Evolutionary conservation across 2,329 filamentous ascomycete species (phyloP), one percentile per base, ranked within the genome.

Genomic region (Hypoxylon sp.): DNA sequence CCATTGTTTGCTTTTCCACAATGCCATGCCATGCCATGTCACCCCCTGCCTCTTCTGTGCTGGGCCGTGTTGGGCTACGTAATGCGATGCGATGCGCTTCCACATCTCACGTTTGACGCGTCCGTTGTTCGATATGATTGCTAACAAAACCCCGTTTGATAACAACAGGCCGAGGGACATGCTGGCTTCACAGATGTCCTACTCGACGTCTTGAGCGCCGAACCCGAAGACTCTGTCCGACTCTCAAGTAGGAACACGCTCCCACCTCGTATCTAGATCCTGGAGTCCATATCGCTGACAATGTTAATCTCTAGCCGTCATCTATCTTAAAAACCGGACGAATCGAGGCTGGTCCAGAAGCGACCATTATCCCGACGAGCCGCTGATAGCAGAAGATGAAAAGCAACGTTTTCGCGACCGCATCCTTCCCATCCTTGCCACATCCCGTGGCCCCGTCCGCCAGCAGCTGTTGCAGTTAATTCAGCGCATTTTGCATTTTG

Each of bases 321-420:
- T 99, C 75, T 99, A 98, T 83, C 90, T 98, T 80, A 99, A 99
- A 85, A 98, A 99, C 83, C 92, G 94, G 79, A 92, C 98, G 80
- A 95, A 92, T 80, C 92, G 94, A 79, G 94, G 93, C 76, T 99
- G 96, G 96, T 88, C 91, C 62, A 90, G 88, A 70, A 86, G 87
- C 77, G 93, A 97, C 72, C 92, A 95, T 72, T 90, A 87, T 78
- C 88, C 90, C 70, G 87, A 88, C 76, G 90, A 92, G 75, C 90
- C 89, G 75, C 84, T 91, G 74, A 96, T 97, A 82, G 87, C 92
- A 75, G 95, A 98, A 78, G 90, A 92, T 68, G 96, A 98, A 82
- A 98, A 98, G 83, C 85, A 88, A 63, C 89, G 92, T 73, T 94
- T 98, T 79, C 90, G 94, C 80, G 91, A 95, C 76, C 92, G 94